Evolutionary conservation across 2,329 filamentous ascomycete genomes (phyloP).

Genomic region (Didymella arachidicola): DNA sequence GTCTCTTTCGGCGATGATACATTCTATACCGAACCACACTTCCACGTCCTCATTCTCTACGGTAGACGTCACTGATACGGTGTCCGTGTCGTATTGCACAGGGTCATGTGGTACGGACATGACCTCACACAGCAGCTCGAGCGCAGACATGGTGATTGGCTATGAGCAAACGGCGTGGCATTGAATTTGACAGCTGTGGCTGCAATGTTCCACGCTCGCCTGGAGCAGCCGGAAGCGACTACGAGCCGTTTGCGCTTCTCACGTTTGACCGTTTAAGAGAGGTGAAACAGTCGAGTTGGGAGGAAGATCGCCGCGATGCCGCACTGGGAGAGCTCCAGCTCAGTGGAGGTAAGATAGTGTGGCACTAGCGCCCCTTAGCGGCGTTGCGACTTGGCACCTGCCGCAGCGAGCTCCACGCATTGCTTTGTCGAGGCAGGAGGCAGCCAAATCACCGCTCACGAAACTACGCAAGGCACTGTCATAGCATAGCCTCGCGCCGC

Average conservation of each 20-base stretch:
- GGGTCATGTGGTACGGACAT: slow-evolving; percentile 19
- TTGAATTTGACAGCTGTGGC: background rate
- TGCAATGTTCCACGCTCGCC: background rate
- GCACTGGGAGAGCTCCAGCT: slow-evolving; percentile 15
- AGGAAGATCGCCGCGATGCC: slow-evolving; percentile 15
- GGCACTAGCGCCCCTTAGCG: slow-evolving; percentile 10
- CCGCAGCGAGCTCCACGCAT: slow-evolving; percentile 22
- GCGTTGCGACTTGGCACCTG: slow-evolving; percentile 15
- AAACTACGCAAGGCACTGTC: slow-evolving; percentile 11
- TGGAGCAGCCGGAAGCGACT: slow-evolving; percentile 10
- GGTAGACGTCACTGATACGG: slow-evolving; percentile 67
- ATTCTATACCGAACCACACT: slow-evolving; percentile 29
- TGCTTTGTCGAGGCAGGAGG: slow-evolving; percentile 38
- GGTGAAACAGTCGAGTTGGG: slow-evolving; percentile 15
- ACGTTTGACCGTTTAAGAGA: slow-evolving; percentile 4
- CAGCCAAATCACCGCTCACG: slow-evolving; percentile 31
- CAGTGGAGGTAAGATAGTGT: slow-evolving; percentile 8
- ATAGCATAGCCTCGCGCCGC: slow-evolving; percentile 6
- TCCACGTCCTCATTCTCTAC: slow-evolving; percentile 20
- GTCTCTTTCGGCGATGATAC: slow-evolving; percentile 43
- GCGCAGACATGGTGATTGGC: slow-evolving; percentile 25
- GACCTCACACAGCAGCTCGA: slow-evolving; percentile 3
- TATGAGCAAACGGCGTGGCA: background rate
- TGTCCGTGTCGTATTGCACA: slow-evolving; percentile 49
- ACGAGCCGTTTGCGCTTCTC: slow-evolving; percentile 7